These are phyloP conservation scores for Ensete glaucum DNA, from an alignment of 176 grass and related monocot species.

Conservation along the genomic window DNA sequence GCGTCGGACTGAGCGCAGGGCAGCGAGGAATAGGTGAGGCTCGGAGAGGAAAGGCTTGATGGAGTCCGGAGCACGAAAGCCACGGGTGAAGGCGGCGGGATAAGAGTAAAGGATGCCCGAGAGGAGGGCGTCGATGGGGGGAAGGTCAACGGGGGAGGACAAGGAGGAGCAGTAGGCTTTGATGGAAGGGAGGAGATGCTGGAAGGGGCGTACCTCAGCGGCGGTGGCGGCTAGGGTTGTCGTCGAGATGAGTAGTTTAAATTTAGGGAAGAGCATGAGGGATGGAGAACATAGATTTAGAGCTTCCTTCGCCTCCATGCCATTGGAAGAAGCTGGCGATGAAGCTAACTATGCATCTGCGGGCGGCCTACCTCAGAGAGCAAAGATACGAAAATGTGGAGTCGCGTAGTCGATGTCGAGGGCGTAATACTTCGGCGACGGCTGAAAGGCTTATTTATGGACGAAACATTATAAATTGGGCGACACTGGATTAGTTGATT, in stretches of 20 bases:
- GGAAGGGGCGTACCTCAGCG: not conserved
- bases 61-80: constrained; percentile 14
- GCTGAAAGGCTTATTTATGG: too few species aligned
- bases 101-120: constrained; percentile 18
- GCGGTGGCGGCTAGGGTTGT: constrained; percentile 9
- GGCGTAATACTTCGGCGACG: too few species aligned
- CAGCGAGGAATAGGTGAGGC: constrained; percentile 19
- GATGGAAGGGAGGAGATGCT: not conserved
- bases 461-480: too few species aligned
- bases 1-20: constrained; percentile 27
- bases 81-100: constrained; percentile 13
- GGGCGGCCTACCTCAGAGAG: too few species aligned
- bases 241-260: not conserved
- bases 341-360: not conserved
- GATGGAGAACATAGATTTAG: constrained; percentile 4
- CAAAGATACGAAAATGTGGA: too few species aligned
- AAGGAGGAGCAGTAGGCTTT: not conserved
- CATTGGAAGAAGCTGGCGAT: constrained; percentile 16
- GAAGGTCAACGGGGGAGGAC: not conserved
- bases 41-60: constrained; percentile 21
- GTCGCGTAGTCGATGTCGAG: too few species aligned
- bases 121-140: constrained; percentile 11
- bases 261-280: constrained; percentile 25
- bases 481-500: too few species aligned
- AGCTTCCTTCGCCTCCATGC: constrained; percentile 25